Evolutionary conservation across 768 basidiomycete genomes (phyloP), one percentile per base, ranked within the genome.

Genomic region (Russula griseocarnosa): DNA sequence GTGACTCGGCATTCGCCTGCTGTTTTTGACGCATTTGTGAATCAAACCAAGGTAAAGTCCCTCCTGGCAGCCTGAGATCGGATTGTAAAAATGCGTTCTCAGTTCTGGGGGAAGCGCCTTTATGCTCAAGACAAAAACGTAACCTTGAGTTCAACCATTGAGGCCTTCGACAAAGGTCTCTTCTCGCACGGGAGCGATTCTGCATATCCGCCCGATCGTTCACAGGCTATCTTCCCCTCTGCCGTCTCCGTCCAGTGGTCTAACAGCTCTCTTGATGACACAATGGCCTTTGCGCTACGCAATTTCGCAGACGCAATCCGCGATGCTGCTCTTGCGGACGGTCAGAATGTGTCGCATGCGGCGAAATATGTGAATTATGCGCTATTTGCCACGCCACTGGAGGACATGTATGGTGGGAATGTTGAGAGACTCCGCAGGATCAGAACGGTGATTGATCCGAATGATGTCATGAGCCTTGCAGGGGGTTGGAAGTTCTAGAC

Each of bases 231-330:
- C 51, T 58, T 66, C 18, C 66, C 66, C 9, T 50, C 62, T 6
- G 20, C 8, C 38, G 1, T 59, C 30, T 1, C 16, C 7, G 1
- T 44, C 42, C 1, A 42, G 18, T 66, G 51, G 24, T 22, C 36
- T 0, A 51, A 61, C 7, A 38, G 76, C 16, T 46, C 71, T 3
- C 71, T 71, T 1, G 85, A 86, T 66, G 71, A 70, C 9, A 63
- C 68, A 40, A 76, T 85, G 55, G 72, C 79, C n/a, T 51, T 74
- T 28, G 79, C 82, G 9, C 72, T 77, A 22, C 71, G 71, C 14
- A 61, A 32, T 2, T 22, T 22, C 22, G 11, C 47, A 4, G 44
- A 58, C 56, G 8, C 20, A 11, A 3, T 36, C 16, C 46, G 24
- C 4, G 22, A 32, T 9, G 22, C 5, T 9, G 32, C 30, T 6